These are phyloP conservation scores for Yarrowia sp. DNA, from an alignment of 805 yeast species.

Conservation along the genomic window DNA sequence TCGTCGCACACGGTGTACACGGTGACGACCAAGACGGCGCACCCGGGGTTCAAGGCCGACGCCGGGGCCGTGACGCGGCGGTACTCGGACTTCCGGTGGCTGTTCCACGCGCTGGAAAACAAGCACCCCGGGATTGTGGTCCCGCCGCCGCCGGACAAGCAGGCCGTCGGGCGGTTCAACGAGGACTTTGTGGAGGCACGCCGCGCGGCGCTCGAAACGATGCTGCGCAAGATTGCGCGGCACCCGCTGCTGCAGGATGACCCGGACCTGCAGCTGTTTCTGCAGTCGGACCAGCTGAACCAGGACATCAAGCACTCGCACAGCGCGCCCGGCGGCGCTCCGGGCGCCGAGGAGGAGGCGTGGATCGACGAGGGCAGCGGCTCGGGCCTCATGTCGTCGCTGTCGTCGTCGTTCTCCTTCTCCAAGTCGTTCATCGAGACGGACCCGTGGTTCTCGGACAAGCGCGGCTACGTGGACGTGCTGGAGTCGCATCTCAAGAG, in stretches of 20 bases:
- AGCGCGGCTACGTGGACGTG: constrained; percentile 64
- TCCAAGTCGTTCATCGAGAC: constrained; percentile 65
- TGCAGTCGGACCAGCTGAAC: constrained; percentile 68
- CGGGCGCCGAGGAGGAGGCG: constrained; percentile 12
- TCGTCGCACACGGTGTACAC: constrained; percentile 85
- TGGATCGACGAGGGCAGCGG: constrained; percentile 21
- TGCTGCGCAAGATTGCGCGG: constrained; percentile 70
- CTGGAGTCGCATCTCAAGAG: constrained; percentile 68
- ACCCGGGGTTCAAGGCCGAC: constrained; percentile 35
- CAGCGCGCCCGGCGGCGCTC: constrained; percentile 37
- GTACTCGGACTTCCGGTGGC: constrained; percentile 91
- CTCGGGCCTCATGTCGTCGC: constrained; percentile 64
- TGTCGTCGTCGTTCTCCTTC: constrained; percentile 64
- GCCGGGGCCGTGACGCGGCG: constrained; percentile 63
- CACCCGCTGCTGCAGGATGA: constrained; percentile 62
- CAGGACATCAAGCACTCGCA: constrained; percentile 58
- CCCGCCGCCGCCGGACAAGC: constrained; percentile 96
- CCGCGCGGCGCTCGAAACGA: constrained; percentile 76
- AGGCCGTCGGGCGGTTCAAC: constrained; percentile 86
- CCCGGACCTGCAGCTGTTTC: constrained; percentile 71
- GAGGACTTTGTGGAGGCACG: constrained; percentile 86
- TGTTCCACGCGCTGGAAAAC: constrained; percentile 79
- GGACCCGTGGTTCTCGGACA: constrained; percentile 72
- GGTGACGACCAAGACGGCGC: constrained; percentile 60
- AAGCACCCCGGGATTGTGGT: constrained; percentile 87